Conservation (phyloP, 2,329 filamentous ascomycete species). For the Diaporthe aspalathi region DNA sequence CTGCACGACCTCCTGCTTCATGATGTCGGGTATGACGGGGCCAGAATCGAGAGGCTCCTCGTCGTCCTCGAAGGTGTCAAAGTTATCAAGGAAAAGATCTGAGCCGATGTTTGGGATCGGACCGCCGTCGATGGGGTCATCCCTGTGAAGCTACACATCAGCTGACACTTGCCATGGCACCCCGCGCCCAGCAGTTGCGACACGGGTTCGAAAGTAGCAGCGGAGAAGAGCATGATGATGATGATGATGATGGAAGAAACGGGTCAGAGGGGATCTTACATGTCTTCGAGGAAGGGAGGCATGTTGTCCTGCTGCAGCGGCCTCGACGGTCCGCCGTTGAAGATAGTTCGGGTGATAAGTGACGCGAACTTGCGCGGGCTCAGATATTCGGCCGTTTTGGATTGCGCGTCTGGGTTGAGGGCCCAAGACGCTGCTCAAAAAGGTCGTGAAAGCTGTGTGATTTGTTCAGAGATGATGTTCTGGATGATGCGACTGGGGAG, state of each 20-base stretch:
- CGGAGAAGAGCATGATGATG: background rate
- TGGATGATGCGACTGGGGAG: background rate
- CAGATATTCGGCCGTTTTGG: conserved; percentile 36
- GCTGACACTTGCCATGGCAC: background rate
- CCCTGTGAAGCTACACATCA: conserved; percentile 13
- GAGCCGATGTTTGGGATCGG: conserved; percentile 32
- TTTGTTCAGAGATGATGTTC: conserved; percentile 24
- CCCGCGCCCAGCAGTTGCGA: background rate
- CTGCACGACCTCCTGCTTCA: conserved; percentile 17
- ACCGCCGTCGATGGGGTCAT: conserved; percentile 22
- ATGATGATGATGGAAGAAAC: background rate
- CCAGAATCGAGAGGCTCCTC: conserved; percentile 30
- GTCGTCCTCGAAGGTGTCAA: conserved; percentile 30
- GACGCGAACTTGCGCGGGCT: conserved; percentile 35
- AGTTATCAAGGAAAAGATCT: conserved; percentile 32
- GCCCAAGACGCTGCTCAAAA: conserved; percentile 28
- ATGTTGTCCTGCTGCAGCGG: conserved; percentile 27
- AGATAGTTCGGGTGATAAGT: conserved; percentile 28
- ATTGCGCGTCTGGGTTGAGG: conserved; percentile 30
- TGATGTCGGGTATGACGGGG: conserved; percentile 24
- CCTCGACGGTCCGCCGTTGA: conserved; percentile 7
- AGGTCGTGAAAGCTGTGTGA: conserved; percentile 27
- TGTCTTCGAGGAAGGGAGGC: conserved; percentile 34
- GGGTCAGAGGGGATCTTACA: conserved; percentile 30
- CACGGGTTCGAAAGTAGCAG: background rate